Percentiles rank a stretch among this genome's conserved stretches.
Evolutionary conservation across 805 yeast genomes (phyloP).

Genomic region (Yamadazyma ubonensis): DNA sequence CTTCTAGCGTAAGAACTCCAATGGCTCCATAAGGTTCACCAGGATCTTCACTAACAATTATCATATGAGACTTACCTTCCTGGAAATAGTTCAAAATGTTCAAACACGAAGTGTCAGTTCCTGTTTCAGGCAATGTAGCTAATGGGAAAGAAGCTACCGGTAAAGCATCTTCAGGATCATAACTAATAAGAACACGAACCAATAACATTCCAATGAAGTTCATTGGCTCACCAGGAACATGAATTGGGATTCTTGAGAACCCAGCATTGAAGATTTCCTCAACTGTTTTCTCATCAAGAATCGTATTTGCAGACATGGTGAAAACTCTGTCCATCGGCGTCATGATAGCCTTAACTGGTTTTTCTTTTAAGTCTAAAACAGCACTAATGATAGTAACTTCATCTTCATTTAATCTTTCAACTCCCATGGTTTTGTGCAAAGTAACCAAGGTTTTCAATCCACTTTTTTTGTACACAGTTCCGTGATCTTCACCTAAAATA

Average conservation of each 20-base stretch:
- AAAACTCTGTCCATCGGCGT: constrained; percentile 90
- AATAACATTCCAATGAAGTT: constrained; percentile 94
- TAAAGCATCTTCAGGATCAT: constrained; percentile 93
- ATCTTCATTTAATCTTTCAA: constrained; percentile 87
- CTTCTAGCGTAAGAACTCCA: constrained; percentile 92
- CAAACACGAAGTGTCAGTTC: constrained; percentile 86
- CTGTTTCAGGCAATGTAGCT: constrained; percentile 95
- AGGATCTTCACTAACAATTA: constrained; percentile 81
- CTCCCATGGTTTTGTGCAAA: constrained; percentile 91
- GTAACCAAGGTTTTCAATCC: constrained; percentile 94
- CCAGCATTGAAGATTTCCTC: constrained; percentile 93
- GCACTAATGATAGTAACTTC: constrained; percentile 96
- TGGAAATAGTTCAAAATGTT: constrained; percentile 94
- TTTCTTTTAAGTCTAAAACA: constrained; percentile 90
- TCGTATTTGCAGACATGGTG: constrained; percentile 79
- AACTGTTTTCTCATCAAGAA: constrained; percentile 79
- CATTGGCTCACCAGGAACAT: constrained; percentile 81
- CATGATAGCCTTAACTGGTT: constrained; percentile 83
- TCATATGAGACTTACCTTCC: constrained; percentile 98
- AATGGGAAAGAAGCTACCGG: constrained; percentile 92
- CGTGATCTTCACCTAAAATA: constrained; percentile 92
- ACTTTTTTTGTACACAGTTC: constrained; percentile 87
- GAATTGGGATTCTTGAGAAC: constrained; percentile 91
- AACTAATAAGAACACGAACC: constrained; percentile 87
- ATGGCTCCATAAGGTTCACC: constrained; percentile 82